These are phyloP conservation scores for Trichocomaceae sp. DNA, from an alignment of 2,329 filamentous ascomycete genomes.

Conservation along the genomic window DNA sequence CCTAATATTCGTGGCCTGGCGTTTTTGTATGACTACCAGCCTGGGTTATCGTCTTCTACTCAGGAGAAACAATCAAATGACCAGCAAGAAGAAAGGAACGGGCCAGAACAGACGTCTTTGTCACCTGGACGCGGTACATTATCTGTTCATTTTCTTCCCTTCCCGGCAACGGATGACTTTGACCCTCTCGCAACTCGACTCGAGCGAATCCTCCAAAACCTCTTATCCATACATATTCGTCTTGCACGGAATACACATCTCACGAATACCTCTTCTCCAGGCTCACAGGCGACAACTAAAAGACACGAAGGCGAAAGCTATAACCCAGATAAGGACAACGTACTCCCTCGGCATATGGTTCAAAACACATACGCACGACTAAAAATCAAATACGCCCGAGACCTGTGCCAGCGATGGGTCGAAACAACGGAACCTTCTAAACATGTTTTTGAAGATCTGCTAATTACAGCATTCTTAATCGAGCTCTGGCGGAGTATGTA, in stretches of 20 bases:
- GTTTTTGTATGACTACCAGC: conserved; percentile 58
- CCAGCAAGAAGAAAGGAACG: background rate
- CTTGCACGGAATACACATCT: conserved; percentile 24
- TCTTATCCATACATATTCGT: conserved; percentile 34
- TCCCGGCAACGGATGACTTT: conserved; percentile 26
- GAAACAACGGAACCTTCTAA: conserved; percentile 83
- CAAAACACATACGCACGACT: conserved; percentile 77
- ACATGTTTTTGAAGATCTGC: conserved; percentile 90
- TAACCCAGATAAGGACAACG: conserved; percentile 76
- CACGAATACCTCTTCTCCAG: background rate
- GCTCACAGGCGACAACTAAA: background rate
- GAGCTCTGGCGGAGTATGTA: conserved; percentile 91
- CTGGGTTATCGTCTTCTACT: conserved; percentile 14
- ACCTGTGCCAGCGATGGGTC: conserved; percentile 68
- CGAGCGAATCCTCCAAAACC: conserved; percentile 32
- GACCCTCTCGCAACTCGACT: conserved; percentile 33
- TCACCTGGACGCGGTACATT: conserved; percentile 29
- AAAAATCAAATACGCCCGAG: conserved; percentile 69
- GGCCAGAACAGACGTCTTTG: conserved; percentile 6
- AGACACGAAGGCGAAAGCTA: conserved; percentile 50
- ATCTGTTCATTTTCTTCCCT: conserved; percentile 49
- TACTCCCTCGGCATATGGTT: conserved; percentile 68
- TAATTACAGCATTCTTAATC: conserved; percentile 85
- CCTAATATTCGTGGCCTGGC: conserved; percentile 67
- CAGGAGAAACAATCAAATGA: conserved; percentile 19